These are phyloP conservation scores for Macrolepiota dolichaula DNA, from an alignment of 768 basidiomycete species.

Conservation along the genomic window DNA sequence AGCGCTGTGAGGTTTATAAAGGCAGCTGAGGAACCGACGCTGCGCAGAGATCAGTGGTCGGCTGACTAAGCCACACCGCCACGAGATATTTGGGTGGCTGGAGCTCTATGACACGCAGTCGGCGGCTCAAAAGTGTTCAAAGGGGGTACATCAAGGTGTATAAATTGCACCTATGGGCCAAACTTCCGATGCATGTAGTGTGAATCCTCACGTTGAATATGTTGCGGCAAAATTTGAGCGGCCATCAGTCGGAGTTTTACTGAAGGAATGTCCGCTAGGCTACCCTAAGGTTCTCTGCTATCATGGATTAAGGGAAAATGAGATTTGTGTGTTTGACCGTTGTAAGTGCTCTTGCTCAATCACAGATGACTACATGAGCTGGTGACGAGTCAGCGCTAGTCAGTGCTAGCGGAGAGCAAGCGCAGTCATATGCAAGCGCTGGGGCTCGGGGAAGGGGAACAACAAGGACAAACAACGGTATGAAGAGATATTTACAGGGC, in stretches of 20 bases:
- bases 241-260: constrained; percentile 11
- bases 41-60: neutral
- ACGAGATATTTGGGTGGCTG: neutral
- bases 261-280: neutral
- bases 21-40: neutral
- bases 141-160: too few relatives aligned
- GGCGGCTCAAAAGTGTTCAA: too few relatives aligned
- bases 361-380: neutral
- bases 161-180: too few relatives aligned
- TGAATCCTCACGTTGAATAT: neutral
- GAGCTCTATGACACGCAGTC: neutral
- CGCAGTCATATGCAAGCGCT: neutral
- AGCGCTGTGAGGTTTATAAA: constrained; percentile 2
- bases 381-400: neutral
- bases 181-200: too few relatives aligned
- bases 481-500: neutral
- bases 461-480: constrained; percentile 4
- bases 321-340: neutral
- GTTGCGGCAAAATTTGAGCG: neutral
- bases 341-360: neutral
- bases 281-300: too few relatives aligned
- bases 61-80: constrained; percentile 7
- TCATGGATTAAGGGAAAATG: neutral
- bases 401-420: neutral
- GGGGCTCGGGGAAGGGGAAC: constrained; percentile 10